Evolutionary conservation across 768 basidiomycete species (phyloP), one percentile per base, ranked within the genome.

Genomic region (Phlegmacium glaucopus): DNA sequence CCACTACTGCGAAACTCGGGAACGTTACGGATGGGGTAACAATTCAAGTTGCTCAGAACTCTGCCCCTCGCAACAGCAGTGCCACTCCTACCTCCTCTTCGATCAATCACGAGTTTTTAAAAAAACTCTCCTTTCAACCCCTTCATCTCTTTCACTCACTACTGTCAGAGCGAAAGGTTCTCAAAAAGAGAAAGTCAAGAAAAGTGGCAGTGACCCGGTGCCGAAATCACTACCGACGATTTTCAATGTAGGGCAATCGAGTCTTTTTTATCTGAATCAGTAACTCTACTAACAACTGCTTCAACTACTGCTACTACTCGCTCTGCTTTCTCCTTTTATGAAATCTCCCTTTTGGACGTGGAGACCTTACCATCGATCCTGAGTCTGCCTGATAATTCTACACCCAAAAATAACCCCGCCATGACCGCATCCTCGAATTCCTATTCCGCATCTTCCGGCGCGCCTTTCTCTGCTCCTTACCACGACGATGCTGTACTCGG

Each of bases 271-370:
- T 41, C 48, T 44, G 43, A 42, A 54, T 42, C 28, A 29, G 50
- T 51, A 46, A 55, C 60, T 26, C 47, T 42, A 53, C 34, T n/a
- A n/a, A n/a, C n/a, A n/a, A n/a, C 17, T 34, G n/a, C n/a, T n/a
- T n/a, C 11, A 34, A 15, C 35, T 37, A 36, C 44, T 8, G 9
- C 44, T 22, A 22, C 22, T 22, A 12, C 34, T 1, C 35, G 49
- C 12, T 36, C 39, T 27, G 48, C 51, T 50, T 42, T 57, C 50
- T 42, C 49, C 27, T 45, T 57, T 56, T 55, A 61, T 61, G 60
- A 61, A 44, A 54, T 59, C 42, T 49, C 48, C 29, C 51, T 53
- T 26, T 61, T 58, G 60, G 60, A 57, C 39, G 57, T 61, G 58
- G 54, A 59, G 13, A 49, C 48, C 12, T 35, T 50, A 38, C 50